Evolutionary conservation across 1,284 basidiomycete genomes (phyloP), one percentile per base, ranked within the genome.

Genomic region (Naganishia sp.): DNA sequence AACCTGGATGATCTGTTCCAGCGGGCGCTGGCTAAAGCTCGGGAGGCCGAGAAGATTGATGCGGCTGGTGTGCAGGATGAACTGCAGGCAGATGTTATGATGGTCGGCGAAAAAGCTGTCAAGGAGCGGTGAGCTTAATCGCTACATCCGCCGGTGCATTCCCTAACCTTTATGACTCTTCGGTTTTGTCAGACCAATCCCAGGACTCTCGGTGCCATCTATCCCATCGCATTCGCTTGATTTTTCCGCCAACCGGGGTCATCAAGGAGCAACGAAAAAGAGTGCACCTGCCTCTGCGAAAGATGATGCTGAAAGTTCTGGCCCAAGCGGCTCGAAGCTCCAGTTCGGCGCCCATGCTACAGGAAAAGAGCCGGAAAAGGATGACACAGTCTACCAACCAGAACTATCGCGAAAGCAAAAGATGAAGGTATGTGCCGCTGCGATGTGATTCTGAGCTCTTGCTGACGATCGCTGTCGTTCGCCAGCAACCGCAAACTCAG

Each of bases 1-100:
- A 86, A 87, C 67, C 80, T 91, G 2, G 82, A 88, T 46, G 85
- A 84, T 11, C 79, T 90, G 0, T 79, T 91, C 15, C 32, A 83
- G 84, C 72, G 85, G 82, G 72, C 89, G 85, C 28, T 82, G 83
- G 71, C 77, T 78, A 71, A 86, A 82, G 77, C 85, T 82, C 50
- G 77, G 74, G 50, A 77, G 75, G 68, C 77, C 71, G 54, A 71
- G 69, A 32, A 69, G 63, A 45, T 64, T 65, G 50, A 69, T 71
- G 67, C 50, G 52, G 47, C 45, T 25, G 58, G 60, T 35, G 63
- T 51, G 41, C 28, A 49, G 51, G 50, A 67, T 50, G 66, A 74
- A 53, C 50, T 76, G 46, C 71, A 72, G 53, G 71, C 68, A 10
- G 73, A 76, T 23, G 77, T 81, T 42, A 75, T 75, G 28, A 72